Evolutionary conservation across 306 rosid genomes (phyloP).

Genomic region (Benincasa hispida): DNA sequence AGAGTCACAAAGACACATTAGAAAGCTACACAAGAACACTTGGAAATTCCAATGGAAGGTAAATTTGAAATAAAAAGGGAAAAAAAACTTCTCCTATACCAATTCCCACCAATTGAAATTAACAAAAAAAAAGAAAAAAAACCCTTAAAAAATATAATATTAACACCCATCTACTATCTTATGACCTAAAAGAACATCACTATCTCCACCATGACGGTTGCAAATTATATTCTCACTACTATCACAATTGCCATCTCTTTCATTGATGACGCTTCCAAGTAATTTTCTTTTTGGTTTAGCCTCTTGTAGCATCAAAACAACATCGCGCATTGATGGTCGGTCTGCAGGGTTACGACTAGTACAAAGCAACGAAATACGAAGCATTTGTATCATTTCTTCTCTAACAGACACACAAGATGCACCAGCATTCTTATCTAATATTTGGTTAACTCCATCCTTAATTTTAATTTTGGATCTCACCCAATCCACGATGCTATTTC

Average conservation of each 20-base stretch:
- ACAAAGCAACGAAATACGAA: slow-evolving; percentile 76
- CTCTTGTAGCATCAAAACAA: slow-evolving; percentile 71
- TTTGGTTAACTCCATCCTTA: slow-evolving; percentile 34
- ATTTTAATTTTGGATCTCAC: slow-evolving; percentile 44
- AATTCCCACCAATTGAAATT: slow-evolving; percentile 57
- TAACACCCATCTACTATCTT: slow-evolving; percentile 39
- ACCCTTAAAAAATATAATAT: slow-evolving; percentile 9
- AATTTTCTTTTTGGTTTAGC: slow-evolving; percentile 71
- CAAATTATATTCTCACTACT: slow-evolving; percentile 6
- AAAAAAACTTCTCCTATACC: slow-evolving; percentile 73
- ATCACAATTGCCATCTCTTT: neutral
- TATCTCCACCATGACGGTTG: neutral
- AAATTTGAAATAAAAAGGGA: neutral
- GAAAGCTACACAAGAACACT: slow-evolving; percentile 18
- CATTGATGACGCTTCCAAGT: slow-evolving; percentile 2
- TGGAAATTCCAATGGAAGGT: slow-evolving; percentile 32
- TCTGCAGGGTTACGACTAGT: slow-evolving; percentile 69
- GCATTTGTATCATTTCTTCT: slow-evolving; percentile 83
- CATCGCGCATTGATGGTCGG: slow-evolving; percentile 89
- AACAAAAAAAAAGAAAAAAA: neutral
- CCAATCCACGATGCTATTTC: slow-evolving; percentile 88
- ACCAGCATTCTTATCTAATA: slow-evolving; percentile 62
- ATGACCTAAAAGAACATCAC: slow-evolving; percentile 34
- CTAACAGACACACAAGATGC: slow-evolving; percentile 45
- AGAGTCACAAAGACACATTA: neutral